phyloP scores from a whole-genome alignment of 768 basidiomycete species.

The Boletus pseudo-olivaceus region DNA sequence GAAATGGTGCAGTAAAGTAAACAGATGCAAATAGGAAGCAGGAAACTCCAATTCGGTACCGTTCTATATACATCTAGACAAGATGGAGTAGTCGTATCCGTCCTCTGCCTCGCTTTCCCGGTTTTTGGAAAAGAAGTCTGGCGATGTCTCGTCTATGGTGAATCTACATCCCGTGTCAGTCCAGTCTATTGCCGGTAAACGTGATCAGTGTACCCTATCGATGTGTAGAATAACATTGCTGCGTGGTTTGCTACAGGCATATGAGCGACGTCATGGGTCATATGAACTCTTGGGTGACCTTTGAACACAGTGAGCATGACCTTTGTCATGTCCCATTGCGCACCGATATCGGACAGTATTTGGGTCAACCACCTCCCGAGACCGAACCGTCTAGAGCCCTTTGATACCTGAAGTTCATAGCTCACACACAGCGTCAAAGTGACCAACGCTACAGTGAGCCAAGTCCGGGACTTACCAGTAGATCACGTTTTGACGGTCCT shows the following conservation, averaged over 20 bases:
- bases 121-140: constrained; percentile 36
- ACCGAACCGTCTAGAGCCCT: constrained; percentile 45
- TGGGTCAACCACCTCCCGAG: constrained; percentile 56
- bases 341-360: constrained; percentile 47
- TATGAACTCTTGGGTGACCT: constrained; percentile 38
- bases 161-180: constrained; percentile 43
- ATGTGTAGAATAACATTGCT: constrained; percentile 51
- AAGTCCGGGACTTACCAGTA: constrained; percentile 57
- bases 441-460: not conserved
- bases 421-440: constrained; percentile 34
- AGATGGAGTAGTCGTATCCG: constrained; percentile 37
- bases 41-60: not conserved
- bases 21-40: constrained; percentile 23
- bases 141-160: constrained; percentile 48
- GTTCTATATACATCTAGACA: constrained; percentile 27
- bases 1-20: constrained; percentile 10
- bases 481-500: constrained; percentile 53
- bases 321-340: constrained; percentile 58
- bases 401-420: constrained; percentile 72
- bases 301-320: constrained; percentile 74
- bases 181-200: not conserved
- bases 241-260: constrained; percentile 39
- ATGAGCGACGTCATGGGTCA: constrained; percentile 5
- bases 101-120: constrained; percentile 30
- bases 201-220: constrained; percentile 44